Conservation (phyloP, 2,329 filamentous ascomycete species). For the Rhinocladiella similis region DNA sequence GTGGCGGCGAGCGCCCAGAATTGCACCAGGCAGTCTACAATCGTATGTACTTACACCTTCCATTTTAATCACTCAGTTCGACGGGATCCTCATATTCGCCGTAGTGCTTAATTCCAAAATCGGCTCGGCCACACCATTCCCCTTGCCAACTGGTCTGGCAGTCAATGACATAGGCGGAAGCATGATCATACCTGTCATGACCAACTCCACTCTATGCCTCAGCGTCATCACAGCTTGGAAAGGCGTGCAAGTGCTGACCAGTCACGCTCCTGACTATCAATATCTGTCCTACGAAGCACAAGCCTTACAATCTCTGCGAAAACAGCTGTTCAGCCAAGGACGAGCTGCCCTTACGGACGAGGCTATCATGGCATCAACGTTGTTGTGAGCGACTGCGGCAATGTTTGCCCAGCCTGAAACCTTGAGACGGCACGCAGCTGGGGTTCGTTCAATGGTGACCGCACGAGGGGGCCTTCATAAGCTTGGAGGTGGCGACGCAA, state of each 20-base stretch:
- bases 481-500: neutral
- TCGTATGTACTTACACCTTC: neutral
- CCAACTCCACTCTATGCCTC: constrained; percentile 9
- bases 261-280: neutral
- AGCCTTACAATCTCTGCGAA: constrained; percentile 11
- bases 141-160: constrained; percentile 6
- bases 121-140: constrained; percentile 12
- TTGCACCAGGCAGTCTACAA: constrained; percentile 14
- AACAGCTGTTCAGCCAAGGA: neutral
- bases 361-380: constrained; percentile 3
- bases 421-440: constrained; percentile 6
- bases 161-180: constrained; percentile 14
- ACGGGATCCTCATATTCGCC: neutral
- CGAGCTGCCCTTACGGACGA: constrained; percentile 3
- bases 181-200: constrained; percentile 16
- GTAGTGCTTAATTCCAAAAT: constrained; percentile 14
- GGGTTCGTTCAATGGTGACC: constrained; percentile 6
- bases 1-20: constrained; percentile 6
- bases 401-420: constrained; percentile 14
- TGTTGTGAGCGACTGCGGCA: constrained; percentile 11
- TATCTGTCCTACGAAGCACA: constrained; percentile 12
- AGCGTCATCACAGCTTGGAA: constrained; percentile 14
- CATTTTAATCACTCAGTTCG: neutral
- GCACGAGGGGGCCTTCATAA: constrained; percentile 4
- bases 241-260: constrained; percentile 7